These are phyloP conservation scores for Catharanthus roseus DNA, from an alignment of 257 asterid genomes.

Conservation along the genomic window DNA sequence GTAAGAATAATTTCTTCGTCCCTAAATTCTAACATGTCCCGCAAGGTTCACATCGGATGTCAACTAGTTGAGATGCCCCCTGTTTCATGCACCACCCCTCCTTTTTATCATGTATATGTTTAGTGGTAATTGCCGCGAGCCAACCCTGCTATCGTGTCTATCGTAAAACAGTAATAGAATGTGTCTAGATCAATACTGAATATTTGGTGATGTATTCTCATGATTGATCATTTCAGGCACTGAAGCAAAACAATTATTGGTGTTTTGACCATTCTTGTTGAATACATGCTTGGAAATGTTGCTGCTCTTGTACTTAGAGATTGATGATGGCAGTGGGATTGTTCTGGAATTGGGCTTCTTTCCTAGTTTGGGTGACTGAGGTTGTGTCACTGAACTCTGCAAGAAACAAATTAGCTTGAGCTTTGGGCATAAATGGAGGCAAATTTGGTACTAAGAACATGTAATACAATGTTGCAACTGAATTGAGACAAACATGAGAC, in stretches of 20 bases:
- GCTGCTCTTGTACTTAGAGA: constrained; percentile 29
- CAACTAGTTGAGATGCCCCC: neutral
- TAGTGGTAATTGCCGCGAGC: neutral
- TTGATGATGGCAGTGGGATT: constrained; percentile 47
- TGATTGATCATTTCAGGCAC: constrained; percentile 30
- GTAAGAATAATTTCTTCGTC: neutral
- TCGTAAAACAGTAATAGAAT: neutral
- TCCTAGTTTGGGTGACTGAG: constrained; percentile 41
- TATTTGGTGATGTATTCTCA: constrained; percentile 59
- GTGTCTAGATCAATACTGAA: constrained; percentile 28
- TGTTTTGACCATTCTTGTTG: constrained; percentile 22
- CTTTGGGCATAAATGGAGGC: neutral
- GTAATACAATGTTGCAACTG: neutral
- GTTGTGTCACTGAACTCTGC: constrained; percentile 42
- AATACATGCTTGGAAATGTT: constrained; percentile 31
- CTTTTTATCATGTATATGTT: too few species aligned
- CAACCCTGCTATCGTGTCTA: neutral
- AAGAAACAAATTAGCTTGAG: neutral
- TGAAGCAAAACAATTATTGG: constrained; percentile 22
- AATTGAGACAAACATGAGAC: neutral
- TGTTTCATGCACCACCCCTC: neutral
- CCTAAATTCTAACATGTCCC: neutral
- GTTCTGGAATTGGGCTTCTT: constrained; percentile 35
- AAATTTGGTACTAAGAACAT: neutral
- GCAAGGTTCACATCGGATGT: neutral